phyloP scores from a whole-genome alignment of 2,329 filamentous ascomycete species.

The Diaporthe vaccinii region DNA sequence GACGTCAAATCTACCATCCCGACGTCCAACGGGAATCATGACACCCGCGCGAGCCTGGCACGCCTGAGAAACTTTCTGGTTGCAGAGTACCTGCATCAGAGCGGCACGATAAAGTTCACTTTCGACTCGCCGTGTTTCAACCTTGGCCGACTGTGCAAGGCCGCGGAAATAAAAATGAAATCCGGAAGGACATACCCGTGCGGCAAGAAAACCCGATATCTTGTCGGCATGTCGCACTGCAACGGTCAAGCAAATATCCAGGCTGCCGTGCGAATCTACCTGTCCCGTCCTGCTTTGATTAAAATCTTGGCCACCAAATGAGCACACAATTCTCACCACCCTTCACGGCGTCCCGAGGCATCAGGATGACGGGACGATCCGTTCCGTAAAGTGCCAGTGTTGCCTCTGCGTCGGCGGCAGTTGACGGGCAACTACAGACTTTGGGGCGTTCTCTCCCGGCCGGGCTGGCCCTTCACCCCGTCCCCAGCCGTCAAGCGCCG shows the following conservation, averaged over 20 bases:
- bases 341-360: background rate
- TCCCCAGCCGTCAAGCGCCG: constrained; percentile 6
- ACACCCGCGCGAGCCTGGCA: background rate
- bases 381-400: background rate
- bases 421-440: background rate
- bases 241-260: background rate
- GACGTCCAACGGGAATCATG: background rate
- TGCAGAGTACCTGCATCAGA: constrained; percentile 31
- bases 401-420: background rate
- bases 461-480: background rate
- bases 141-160: background rate
- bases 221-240: background rate
- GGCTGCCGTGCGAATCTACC: background rate
- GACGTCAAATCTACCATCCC: constrained; percentile 5
- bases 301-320: constrained; percentile 1
- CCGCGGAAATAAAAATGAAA: background rate
- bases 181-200: background rate
- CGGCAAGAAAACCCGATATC: constrained; percentile 16
- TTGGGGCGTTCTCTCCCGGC: background rate
- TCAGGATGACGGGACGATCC: constrained; percentile 19
- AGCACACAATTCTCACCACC: background rate
- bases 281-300: background rate
- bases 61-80: background rate
- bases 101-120: constrained; percentile 2
- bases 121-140: constrained; percentile 16